A percentile compares a stretch with the other conserved stretches of the same genome.
These are phyloP conservation scores for Candida tunisiensis DNA, from an alignment of 1,139 yeast genomes.

Conservation along the genomic window DNA sequence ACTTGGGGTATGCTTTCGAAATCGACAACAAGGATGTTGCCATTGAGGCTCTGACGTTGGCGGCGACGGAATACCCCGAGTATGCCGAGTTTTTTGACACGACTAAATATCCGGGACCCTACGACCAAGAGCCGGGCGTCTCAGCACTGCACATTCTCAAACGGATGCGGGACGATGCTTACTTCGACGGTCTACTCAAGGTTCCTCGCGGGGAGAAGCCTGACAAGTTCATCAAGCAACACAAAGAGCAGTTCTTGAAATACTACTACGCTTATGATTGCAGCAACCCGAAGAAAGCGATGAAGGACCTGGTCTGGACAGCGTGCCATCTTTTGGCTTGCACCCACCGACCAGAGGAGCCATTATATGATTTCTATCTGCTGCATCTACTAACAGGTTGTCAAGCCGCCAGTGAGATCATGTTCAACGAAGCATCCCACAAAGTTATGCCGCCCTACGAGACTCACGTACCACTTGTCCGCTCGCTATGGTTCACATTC, in stretches of 20 bases:
- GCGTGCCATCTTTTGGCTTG: conserved; percentile 9
- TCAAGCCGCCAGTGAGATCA: conserved; percentile 13
- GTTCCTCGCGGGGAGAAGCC: conserved; percentile 2
- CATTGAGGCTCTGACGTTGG: conserved; percentile 13
- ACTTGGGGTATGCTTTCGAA: conserved; percentile 19
- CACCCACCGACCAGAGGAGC: conserved; percentile 9
- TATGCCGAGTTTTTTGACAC: neutral
- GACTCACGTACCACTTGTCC: neutral
- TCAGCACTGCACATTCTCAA: conserved; percentile 4
- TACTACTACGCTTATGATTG: too few species aligned
- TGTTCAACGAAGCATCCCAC: conserved; percentile 4
- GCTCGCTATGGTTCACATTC: neutral
- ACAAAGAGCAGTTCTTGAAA: too few species aligned
- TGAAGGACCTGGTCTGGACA: conserved; percentile 6
- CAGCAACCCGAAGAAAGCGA: conserved; percentile 5
- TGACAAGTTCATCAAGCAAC: conserved; percentile 3
- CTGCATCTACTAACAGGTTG: conserved; percentile 15
- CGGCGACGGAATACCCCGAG: conserved; percentile 7
- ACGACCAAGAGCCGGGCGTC: too few species aligned
- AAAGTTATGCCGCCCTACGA: conserved; percentile 5
- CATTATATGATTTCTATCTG: conserved; percentile 13
- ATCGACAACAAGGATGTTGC: conserved; percentile 15
- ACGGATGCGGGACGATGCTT: conserved; percentile 8
- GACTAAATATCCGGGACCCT: too few species aligned
- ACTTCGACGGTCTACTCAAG: conserved; percentile 6